Evolutionary conservation across 2,329 filamentous ascomycete genomes (phyloP).

Genomic region (Colletotrichum orbiculare): DNA sequence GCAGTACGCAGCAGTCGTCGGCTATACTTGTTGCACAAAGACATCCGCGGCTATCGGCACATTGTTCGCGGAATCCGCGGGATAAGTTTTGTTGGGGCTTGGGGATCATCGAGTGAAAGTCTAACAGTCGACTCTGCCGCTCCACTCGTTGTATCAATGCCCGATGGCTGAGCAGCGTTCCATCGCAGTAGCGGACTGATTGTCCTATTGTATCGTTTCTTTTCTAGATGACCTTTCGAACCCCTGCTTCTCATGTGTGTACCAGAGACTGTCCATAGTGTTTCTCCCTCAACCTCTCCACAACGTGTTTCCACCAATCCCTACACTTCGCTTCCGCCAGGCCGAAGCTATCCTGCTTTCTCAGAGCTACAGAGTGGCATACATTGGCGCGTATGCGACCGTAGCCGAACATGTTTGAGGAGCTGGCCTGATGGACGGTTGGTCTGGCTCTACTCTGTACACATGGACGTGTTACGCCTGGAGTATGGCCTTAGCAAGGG

Average conservation of each 20-base stretch:
- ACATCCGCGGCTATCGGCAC: constrained; percentile 1
- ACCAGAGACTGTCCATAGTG: not conserved
- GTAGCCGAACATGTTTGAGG: not conserved
- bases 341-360: not conserved
- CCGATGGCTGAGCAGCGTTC: not conserved
- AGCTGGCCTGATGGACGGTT: constrained; percentile 3
- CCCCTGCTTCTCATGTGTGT: not conserved
- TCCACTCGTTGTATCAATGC: constrained; percentile 13
- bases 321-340: constrained; percentile 24
- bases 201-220: constrained; percentile 29
- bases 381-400: not conserved
- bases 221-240: constrained; percentile 28
- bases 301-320: constrained; percentile 30
- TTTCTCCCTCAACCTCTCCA: constrained; percentile 21
- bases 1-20: not conserved
- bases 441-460: not conserved
- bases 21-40: not conserved
- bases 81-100: constrained; percentile 18
- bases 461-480: not conserved
- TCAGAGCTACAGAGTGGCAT: constrained; percentile 6
- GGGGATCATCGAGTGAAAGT: not conserved
- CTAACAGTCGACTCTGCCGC: constrained; percentile 11
- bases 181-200: constrained; percentile 5
- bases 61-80: too few relatives aligned
- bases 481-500: not conserved